phyloP scores from a whole-genome alignment of 2,329 filamentous ascomycete genomes.

The Plectosphaerella sp. region DNA sequence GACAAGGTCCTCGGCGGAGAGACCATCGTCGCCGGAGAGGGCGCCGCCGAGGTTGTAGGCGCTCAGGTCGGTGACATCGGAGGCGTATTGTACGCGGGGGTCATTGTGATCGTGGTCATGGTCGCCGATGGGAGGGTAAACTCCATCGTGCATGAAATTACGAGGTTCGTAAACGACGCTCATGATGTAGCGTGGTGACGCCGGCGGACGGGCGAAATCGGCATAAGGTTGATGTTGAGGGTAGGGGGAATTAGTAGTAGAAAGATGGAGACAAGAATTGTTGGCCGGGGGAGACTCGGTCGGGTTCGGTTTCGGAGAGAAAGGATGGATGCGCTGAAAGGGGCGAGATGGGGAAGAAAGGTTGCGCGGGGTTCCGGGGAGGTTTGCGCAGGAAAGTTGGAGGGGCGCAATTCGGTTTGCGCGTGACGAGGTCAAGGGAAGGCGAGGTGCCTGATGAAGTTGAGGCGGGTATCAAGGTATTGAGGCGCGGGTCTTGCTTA shows the following conservation, averaged over 20 bases:
- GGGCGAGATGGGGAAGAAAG: conserved; percentile 12
- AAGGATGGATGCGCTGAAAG: neutral
- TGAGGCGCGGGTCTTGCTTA: neutral
- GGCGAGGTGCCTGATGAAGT: neutral
- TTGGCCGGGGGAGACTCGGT: neutral
- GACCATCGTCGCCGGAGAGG: conserved; percentile 31
- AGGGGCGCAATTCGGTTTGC: neutral
- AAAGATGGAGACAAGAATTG: neutral
- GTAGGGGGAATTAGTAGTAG: neutral
- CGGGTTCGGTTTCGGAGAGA: neutral
- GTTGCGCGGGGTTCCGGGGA: neutral
- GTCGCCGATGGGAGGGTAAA: conserved; percentile 42
- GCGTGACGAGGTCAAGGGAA: neutral
- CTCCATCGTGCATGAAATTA: conserved; percentile 42
- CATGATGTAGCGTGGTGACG: conserved; percentile 28
- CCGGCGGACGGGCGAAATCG: neutral
- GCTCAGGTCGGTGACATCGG: conserved; percentile 36
- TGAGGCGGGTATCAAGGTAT: neutral
- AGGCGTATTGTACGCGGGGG: conserved; percentile 26
- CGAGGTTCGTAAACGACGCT: conserved; percentile 48
- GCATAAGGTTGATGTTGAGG: neutral
- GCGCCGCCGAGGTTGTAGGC: conserved; percentile 35
- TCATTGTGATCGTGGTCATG: conserved; percentile 30
- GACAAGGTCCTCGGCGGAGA: conserved; percentile 28
- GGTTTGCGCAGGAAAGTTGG: neutral